Evolutionary conservation across 805 yeast genomes (phyloP).

Genomic region (Ogataea saltuana): DNA sequence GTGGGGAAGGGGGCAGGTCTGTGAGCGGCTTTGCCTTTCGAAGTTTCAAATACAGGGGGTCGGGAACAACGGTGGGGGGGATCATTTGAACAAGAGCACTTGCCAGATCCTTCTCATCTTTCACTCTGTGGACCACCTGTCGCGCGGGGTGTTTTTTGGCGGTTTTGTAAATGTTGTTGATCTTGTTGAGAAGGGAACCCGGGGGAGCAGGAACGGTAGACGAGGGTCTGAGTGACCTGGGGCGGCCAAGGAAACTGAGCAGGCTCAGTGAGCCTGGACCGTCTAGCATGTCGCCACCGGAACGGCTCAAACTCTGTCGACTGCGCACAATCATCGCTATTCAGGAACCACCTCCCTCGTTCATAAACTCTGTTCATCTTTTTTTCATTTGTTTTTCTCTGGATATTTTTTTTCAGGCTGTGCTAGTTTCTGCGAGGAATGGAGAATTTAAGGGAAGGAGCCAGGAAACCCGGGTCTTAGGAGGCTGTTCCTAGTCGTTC

Average conservation of each 20-base stretch:
- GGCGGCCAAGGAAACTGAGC: no score
- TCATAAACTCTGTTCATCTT: background rate
- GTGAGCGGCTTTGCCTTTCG: slow-evolving; percentile 8
- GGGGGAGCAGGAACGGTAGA: no score
- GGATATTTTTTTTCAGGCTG: slow-evolving; percentile 8
- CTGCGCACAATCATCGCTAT: no score
- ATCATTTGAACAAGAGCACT: background rate
- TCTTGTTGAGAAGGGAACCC: background rate
- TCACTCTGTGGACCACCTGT: background rate
- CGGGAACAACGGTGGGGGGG: background rate
- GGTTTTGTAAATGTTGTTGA: slow-evolving; percentile 2
- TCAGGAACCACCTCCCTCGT: no score
- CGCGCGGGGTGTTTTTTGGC: background rate
- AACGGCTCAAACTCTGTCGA: no score
- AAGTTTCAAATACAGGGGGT: slow-evolving; percentile 3
- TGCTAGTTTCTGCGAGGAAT: no score
- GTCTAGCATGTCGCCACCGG: no score
- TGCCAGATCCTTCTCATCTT: slow-evolving; percentile 3
- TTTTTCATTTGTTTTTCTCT: background rate
- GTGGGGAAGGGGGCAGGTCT: slow-evolving; percentile 11
- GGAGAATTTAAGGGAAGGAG: background rate
- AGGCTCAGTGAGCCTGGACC: no score
- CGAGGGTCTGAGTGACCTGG: no score
- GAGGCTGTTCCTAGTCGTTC: background rate
- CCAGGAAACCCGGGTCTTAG: background rate